A percentile compares a stretch with the other conserved stretches of the same genome.
Conservation (phyloP, 176 grass and related monocot species). For the Hsuehochloa calcarea region DNA sequence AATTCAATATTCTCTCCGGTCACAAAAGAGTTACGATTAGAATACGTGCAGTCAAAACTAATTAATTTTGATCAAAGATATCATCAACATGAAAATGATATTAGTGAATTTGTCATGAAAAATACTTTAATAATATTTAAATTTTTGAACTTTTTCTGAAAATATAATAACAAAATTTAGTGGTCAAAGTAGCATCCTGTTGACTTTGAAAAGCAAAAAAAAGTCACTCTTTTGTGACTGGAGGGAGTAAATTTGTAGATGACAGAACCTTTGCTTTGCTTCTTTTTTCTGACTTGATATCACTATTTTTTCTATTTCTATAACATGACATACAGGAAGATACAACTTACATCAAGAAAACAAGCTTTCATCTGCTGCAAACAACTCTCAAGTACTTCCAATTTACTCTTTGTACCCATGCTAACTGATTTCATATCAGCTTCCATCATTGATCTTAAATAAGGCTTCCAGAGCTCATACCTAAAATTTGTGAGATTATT, state of each 20-base stretch:
- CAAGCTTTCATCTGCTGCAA: constrained; percentile 99
- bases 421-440: constrained; percentile 98
- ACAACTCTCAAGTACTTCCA: constrained; percentile 74
- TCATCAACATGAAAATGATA: no score
- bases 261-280: background rate
- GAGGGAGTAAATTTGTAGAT: background rate
- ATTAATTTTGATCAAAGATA: no score
- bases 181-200: no score
- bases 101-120: no score
- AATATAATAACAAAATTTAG: no score
- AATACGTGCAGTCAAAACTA: no score
- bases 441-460: constrained; percentile 97
- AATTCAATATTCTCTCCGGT: no score
- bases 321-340: constrained; percentile 5
- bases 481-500: constrained; percentile 35
- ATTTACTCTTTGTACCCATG: constrained; percentile 84
- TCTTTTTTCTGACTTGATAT: background rate
- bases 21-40: no score
- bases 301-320: background rate
- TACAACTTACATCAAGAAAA: constrained; percentile 85
- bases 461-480: constrained; percentile 98
- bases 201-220: no score
- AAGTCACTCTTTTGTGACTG: no score
- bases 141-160: no score
- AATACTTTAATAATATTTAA: no score